Evolutionary conservation across 495 filamentous ascomycete species (phyloP), one percentile per base, ranked within the genome.

Genomic region (Bacidia gigantensis): DNA sequence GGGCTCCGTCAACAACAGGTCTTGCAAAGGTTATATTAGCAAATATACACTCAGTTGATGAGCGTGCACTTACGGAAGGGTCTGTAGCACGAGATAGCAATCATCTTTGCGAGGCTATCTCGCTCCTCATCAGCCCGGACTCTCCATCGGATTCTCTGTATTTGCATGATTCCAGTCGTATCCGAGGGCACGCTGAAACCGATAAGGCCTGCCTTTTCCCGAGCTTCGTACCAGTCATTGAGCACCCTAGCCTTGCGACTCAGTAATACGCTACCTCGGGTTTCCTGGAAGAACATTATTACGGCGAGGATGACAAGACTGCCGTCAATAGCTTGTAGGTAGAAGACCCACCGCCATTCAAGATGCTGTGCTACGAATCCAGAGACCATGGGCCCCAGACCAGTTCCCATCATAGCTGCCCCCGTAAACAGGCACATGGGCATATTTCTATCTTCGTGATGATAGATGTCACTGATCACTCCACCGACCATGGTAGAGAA

Each of bases 401-500:
- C 89, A 0, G 87, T 95, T 1, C 89, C 92, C 14, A 83, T 73
- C 9, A 96, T 65, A 0, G 86, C 89, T 20, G 72, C 70, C 1
- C 80, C 84, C 0, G 82, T 80, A 62, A 93, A 95, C 1, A 93
- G 59, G 2, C 87, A 83, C 90, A 97, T 97, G 3, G 89, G 86
- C 1, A 83, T 86, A 57, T 95, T 95, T 26, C 90, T 72, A 35
- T 83, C 56, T 51, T 26, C 1, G 26, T 23, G 17, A 32, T 82
- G 80, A 64, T 88, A 96, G 53, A 95, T 82, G 58, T 97, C 90
- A 49, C 82, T 82, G 26, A 97, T 83, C 5, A 96, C 84, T 0
- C 90, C 90, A 29, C 90, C 90, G 2, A 95, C 86, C 83, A 95
- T 90, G 11, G 87, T 93, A 3, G 79, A 84, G 62, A 95, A 95